Base-by-base conservation (phyloP, 108 stramenopile genomes). In the Seminavis robusta region DNA sequence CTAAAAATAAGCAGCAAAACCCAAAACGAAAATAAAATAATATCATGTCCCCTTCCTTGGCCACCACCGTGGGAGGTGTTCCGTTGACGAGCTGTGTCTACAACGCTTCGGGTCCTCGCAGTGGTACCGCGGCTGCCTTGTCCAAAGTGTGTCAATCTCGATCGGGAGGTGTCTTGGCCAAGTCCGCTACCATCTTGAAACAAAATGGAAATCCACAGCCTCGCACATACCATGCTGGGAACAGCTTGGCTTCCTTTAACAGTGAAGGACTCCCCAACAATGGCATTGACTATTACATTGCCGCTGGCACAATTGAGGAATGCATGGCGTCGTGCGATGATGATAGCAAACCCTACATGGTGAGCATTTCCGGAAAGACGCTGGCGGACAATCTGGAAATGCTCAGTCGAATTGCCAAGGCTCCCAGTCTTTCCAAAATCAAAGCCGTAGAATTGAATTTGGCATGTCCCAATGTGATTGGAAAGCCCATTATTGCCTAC, bases 381-480 rank as follows among this genome's bases (percentile, higher is more conserved):
- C 52, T 91, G 39, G 70, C 67, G 8, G 94, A 93, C 68, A 95
- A 95, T 61, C 25, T 95, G 8, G 65, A 72, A 28, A 95, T 95
- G 94, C 59, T 95, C 2, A 43, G 75, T 41, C 56, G 57, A 49
- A 85, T 86, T 51, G 50, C 67, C n/a, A 51, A 56, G 38, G 50
- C 61, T 7, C 54, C 68, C 19, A 40, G 43, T 17, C 17, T 56
- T 10, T 42, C 56, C n/a, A 71, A 58, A 7, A 86, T 92, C 40
- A 60, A 84, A 10, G 72, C 69, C 17, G 74, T 95, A 20, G 94
- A 95, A 63, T 61, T 95, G 52, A 95, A 95, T 63, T 59, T 95
- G 43, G 94, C 94, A 17, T 95, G 94, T 71, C 91, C 94, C 26
- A 95, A 95, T 57, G 75, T 95, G n/a, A 86, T 91, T 47, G 94